A percentile compares a stretch with the other conserved stretches of the same genome.
These are phyloP conservation scores for Candida buenavistaensis DNA, from an alignment of 1,139 yeast species.

Conservation along the genomic window DNA sequence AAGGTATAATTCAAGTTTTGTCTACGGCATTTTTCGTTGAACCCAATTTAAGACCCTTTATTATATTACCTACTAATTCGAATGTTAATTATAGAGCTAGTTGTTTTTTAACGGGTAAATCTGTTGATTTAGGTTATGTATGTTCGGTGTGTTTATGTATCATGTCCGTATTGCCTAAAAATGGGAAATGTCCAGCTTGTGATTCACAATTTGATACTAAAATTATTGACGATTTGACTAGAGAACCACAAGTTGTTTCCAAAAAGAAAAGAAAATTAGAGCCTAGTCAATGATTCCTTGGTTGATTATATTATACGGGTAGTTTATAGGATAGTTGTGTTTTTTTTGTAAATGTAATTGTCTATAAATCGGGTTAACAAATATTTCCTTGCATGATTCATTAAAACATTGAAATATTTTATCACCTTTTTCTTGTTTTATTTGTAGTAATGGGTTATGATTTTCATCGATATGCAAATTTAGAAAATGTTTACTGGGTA, in stretches of 20 bases:
- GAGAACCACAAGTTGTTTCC: slow-evolving; percentile 53
- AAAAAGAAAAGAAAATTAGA: slow-evolving; percentile 40
- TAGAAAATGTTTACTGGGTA: slow-evolving; percentile 41
- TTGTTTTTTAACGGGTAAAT: slow-evolving; percentile 84
- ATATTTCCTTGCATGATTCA: slow-evolving; percentile 33
- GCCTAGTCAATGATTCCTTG: too few relatives aligned
- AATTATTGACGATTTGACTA: slow-evolving; percentile 39
- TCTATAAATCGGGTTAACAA: slow-evolving; percentile 35
- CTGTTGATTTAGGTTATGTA: slow-evolving; percentile 91
- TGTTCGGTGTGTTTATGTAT: slow-evolving; percentile 93
- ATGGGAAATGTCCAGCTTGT: slow-evolving; percentile 58
- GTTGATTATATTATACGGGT: slow-evolving; percentile 38
- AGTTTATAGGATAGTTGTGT: slow-evolving; percentile 51
- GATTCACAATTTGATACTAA: slow-evolving; percentile 53
- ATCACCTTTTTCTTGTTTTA: slow-evolving; percentile 37
- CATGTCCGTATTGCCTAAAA: slow-evolving; percentile 59
- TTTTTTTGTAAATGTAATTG: slow-evolving; percentile 46
- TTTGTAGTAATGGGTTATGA: slow-evolving; percentile 50
- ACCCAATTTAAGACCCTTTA: slow-evolving; percentile 71
- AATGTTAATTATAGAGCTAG: slow-evolving; percentile 94
- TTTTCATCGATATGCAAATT: slow-evolving; percentile 52
- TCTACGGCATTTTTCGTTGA: slow-evolving; percentile 76
- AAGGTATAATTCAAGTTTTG: slow-evolving; percentile 70
- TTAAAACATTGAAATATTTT: slow-evolving; percentile 43
- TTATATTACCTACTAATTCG: slow-evolving; percentile 80